A percentile compares a stretch with the other conserved stretches of the same genome.
These are phyloP conservation scores for Apophysomyces variabilis DNA, from an alignment of 371 early-diverging fungal species.

Conservation along the genomic window DNA sequence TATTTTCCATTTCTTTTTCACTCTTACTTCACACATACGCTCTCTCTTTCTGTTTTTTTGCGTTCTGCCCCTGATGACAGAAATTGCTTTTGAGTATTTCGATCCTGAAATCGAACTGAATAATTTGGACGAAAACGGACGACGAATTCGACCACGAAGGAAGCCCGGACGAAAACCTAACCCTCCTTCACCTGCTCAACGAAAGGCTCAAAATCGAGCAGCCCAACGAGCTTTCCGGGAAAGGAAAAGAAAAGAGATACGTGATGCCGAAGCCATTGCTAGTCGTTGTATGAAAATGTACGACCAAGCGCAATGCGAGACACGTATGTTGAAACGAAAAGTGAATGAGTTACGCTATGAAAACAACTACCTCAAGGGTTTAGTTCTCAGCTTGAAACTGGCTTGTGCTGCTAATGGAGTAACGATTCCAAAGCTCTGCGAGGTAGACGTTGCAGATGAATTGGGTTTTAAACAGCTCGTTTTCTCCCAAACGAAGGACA, in stretches of 20 bases:
- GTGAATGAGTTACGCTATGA: slow-evolving; percentile 38
- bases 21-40: neutral
- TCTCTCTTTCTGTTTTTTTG: slow-evolving; percentile 10
- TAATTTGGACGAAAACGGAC: slow-evolving; percentile 41
- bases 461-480: slow-evolving; percentile 14
- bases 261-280: slow-evolving; percentile 64
- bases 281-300: slow-evolving; percentile 34
- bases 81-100: slow-evolving; percentile 49
- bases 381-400: slow-evolving; percentile 35
- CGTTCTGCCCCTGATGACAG: slow-evolving; percentile 18
- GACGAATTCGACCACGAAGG: slow-evolving; percentile 46
- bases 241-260: slow-evolving; percentile 75
- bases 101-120: slow-evolving; percentile 47
- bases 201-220: slow-evolving; percentile 78
- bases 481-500: slow-evolving; percentile 16
- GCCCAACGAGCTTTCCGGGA: slow-evolving; percentile 81
- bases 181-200: slow-evolving; percentile 58
- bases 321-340: slow-evolving; percentile 19
- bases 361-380: slow-evolving; percentile 38
- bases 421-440: slow-evolving; percentile 44
- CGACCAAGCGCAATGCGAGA: slow-evolving; percentile 37
- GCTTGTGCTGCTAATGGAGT: slow-evolving; percentile 42
- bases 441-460: slow-evolving; percentile 20
- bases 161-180: slow-evolving; percentile 53
- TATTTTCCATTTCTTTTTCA: neutral